Evolutionary conservation across 1,284 basidiomycete species (phyloP).

Genomic region (Sanghuangporus sanghuang): DNA sequence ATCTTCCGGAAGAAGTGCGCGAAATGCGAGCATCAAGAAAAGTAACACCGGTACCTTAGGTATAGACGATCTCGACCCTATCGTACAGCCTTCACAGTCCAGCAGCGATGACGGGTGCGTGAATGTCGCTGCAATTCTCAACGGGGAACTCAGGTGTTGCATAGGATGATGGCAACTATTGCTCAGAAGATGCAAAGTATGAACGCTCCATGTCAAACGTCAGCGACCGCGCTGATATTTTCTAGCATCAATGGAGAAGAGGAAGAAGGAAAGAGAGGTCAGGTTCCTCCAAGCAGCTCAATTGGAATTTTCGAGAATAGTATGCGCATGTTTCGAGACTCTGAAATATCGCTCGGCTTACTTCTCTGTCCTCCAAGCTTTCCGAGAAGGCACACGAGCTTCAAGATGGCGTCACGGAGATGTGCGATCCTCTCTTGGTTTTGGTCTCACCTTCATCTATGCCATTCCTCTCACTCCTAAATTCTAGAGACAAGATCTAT

Average conservation of each 20-base stretch:
- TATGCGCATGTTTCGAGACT: not conserved
- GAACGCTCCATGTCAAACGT: not conserved
- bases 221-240: not conserved
- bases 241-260: slow-evolving; percentile 16
- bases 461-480: not conserved
- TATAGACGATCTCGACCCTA: slow-evolving; percentile 10
- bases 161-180: slow-evolving; percentile 17
- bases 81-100: slow-evolving; percentile 11
- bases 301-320: slow-evolving; percentile 5
- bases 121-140: not conserved
- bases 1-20: not conserved
- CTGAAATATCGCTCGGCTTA: not conserved
- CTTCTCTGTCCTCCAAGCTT: not conserved
- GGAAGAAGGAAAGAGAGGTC: slow-evolving; percentile 17
- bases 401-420: slow-evolving; percentile 4
- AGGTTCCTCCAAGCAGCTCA: slow-evolving; percentile 17
- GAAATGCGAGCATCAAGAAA: not conserved
- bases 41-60: not conserved
- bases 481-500: slow-evolving; percentile 12
- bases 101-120: slow-evolving; percentile 18
- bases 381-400: slow-evolving; percentile 11
- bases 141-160: not conserved
- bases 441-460: not conserved
- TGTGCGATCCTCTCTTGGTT: slow-evolving; percentile 2
- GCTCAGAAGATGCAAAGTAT: slow-evolving; percentile 19